phyloP scores from a whole-genome alignment of 202 grass and related monocot species.

The Eragrostis tef region DNA sequence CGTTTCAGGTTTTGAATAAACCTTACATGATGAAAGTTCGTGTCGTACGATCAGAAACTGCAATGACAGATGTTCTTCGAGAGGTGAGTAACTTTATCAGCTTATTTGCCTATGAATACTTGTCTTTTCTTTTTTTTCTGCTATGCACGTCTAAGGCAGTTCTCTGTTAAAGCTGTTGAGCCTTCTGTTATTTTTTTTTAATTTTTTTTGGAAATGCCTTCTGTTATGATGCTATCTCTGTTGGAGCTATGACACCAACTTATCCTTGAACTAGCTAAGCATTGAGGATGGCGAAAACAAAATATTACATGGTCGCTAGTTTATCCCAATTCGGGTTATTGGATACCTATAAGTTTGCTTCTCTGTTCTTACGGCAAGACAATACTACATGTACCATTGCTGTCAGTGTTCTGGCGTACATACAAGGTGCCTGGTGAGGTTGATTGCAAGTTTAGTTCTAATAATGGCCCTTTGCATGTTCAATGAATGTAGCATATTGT shows the following conservation, averaged over 20 bases:
- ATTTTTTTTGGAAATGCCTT: too few relatives aligned
- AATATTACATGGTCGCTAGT: not conserved
- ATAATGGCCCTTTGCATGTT: not conserved
- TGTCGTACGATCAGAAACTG: conserved; percentile 81
- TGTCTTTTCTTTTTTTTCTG: not conserved
- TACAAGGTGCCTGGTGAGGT: too few relatives aligned
- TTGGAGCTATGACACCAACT: conserved; percentile 7
- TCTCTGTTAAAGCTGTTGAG: not conserved
- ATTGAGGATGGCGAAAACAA: not conserved
- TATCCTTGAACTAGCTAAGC: not conserved
- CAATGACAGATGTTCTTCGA: conserved; percentile 89
- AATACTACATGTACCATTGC: not conserved
- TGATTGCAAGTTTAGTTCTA: conserved; percentile 12
- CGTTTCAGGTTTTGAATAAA: conserved; percentile 82
- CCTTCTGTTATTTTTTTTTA: not conserved
- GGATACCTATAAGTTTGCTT: not conserved
- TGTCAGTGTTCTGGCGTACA: not conserved
- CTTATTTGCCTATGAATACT: not conserved
- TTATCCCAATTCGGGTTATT: not conserved
- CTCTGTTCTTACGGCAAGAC: not conserved
- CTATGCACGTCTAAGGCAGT: conserved; percentile 1
- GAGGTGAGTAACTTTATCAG: conserved; percentile 63
- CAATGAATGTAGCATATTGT: conserved; percentile 9
- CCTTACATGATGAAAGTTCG: conserved; percentile 71
- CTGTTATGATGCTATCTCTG: not conserved